Percentiles rank a stretch among this genome's conserved stretches.
phyloP scores from a whole-genome alignment of 257 asterid species.

The Osmanthus fragrans region DNA sequence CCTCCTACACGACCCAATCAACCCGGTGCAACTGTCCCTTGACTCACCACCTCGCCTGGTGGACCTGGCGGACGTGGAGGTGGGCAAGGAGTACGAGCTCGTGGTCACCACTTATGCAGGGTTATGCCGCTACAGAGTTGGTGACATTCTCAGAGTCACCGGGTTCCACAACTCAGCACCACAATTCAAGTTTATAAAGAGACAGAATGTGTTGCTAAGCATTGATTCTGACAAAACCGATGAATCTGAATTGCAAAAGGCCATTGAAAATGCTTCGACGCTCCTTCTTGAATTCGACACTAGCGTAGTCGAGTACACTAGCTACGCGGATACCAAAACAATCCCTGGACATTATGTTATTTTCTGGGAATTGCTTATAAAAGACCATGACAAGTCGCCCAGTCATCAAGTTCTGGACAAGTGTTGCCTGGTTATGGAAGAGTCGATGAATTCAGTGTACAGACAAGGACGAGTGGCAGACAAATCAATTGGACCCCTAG shows the following conservation, averaged over 20 bases:
- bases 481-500: slow-evolving; percentile 76
- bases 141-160: slow-evolving; percentile 75
- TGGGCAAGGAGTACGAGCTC: slow-evolving; percentile 76
- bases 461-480: slow-evolving; percentile 76
- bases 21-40: slow-evolving; percentile 26
- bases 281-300: slow-evolving; percentile 38
- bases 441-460: slow-evolving; percentile 69
- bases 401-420: slow-evolving; percentile 36
- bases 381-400: slow-evolving; percentile 36
- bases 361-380: slow-evolving; percentile 65
- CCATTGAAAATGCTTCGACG: slow-evolving; percentile 51
- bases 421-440: slow-evolving; percentile 68
- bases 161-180: slow-evolving; percentile 72
- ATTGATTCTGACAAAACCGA: slow-evolving; percentile 78
- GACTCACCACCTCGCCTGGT: slow-evolving; percentile 50
- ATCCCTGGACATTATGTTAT: slow-evolving; percentile 85
- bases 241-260: slow-evolving; percentile 67
- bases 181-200: slow-evolving; percentile 62
- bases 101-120: slow-evolving; percentile 75
- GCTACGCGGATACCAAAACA: slow-evolving; percentile 55
- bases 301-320: slow-evolving; percentile 65
- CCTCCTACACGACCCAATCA: slow-evolving; percentile 50
- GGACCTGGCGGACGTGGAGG: slow-evolving; percentile 65
- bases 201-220: slow-evolving; percentile 69
- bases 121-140: slow-evolving; percentile 73